These are phyloP conservation scores for Boletellus deceptivus DNA, from an alignment of 1,284 basidiomycete genomes.

Conservation along the genomic window DNA sequence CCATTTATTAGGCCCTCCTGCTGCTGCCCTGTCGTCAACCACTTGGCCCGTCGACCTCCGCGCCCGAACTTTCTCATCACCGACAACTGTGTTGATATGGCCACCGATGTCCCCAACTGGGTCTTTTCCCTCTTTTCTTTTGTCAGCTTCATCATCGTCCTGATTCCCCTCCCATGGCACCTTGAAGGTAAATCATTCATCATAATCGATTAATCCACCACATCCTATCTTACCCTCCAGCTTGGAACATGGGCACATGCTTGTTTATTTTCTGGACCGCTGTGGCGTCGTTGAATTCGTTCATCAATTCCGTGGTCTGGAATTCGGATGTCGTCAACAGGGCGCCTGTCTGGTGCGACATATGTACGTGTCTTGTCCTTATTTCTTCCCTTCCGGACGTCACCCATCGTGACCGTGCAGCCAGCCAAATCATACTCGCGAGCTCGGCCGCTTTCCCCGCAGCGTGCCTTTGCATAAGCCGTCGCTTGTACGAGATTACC, in stretches of 20 bases:
- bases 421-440: conserved; percentile 41
- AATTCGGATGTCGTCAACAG: conserved; percentile 42
- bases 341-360: conserved; percentile 60
- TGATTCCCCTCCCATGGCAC: conserved; percentile 49
- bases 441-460: conserved; percentile 51
- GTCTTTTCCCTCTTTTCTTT: conserved; percentile 37
- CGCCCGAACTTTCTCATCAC: no score
- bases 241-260: conserved; percentile 57
- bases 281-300: conserved; percentile 46
- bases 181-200: conserved; percentile 33
- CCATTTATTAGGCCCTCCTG: no score
- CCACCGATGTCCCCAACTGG: conserved; percentile 24
- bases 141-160: conserved; percentile 34
- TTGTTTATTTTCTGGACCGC: conserved; percentile 59
- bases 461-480: conserved; percentile 46
- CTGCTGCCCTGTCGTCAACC: no score
- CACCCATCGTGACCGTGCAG: conserved; percentile 27
- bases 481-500: conserved; percentile 45
- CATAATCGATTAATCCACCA: no score
- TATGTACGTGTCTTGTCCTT: conserved; percentile 11
- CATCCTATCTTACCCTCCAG: conserved; percentile 17
- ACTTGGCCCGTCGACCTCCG: no score
- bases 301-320: conserved; percentile 60
- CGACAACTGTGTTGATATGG: conserved; percentile 18
- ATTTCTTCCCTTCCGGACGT: not conserved